phyloP scores from a whole-genome alignment of 768 basidiomycete genomes.

The Lentinula aciculospora region DNA sequence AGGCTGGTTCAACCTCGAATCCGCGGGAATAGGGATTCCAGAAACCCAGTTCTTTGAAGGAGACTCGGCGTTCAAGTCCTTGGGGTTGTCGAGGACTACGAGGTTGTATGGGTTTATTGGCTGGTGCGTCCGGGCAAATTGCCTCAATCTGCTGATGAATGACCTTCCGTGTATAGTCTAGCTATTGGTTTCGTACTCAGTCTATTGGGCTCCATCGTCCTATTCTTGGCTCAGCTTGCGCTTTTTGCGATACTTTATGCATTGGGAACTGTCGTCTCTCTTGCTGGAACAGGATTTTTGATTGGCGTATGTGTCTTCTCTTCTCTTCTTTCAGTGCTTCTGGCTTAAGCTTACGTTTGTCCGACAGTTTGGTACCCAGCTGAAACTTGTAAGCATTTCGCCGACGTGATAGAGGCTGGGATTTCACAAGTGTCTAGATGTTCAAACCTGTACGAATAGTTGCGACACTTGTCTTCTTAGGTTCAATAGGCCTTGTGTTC shows the following conservation, averaged over 20 bases:
- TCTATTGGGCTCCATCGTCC: conserved; percentile 68
- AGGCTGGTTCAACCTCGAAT: conserved; percentile 86
- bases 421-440: conserved; percentile 82
- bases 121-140: conserved; percentile 76
- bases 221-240: conserved; percentile 64
- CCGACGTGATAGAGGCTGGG: not conserved
- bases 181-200: conserved; percentile 74
- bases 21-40: conserved; percentile 55
- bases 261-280: conserved; percentile 74
- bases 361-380: conserved; percentile 69
- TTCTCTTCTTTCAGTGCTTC: not conserved
- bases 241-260: conserved; percentile 83
- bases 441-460: conserved; percentile 89
- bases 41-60: conserved; percentile 85
- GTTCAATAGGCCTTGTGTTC: conserved; percentile 76
- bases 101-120: conserved; percentile 82
- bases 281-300: conserved; percentile 87
- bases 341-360: conserved; percentile 7
- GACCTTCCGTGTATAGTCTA: conserved; percentile 40
- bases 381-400: conserved; percentile 58
- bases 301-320: conserved; percentile 62
- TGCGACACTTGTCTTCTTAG: conserved; percentile 75
- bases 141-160: not conserved
- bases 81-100: conserved; percentile 75
- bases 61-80: conserved; percentile 78